Conservation (phyloP, 495 filamentous ascomycete genomes). For the Aspergillus heteromorphus region DNA sequence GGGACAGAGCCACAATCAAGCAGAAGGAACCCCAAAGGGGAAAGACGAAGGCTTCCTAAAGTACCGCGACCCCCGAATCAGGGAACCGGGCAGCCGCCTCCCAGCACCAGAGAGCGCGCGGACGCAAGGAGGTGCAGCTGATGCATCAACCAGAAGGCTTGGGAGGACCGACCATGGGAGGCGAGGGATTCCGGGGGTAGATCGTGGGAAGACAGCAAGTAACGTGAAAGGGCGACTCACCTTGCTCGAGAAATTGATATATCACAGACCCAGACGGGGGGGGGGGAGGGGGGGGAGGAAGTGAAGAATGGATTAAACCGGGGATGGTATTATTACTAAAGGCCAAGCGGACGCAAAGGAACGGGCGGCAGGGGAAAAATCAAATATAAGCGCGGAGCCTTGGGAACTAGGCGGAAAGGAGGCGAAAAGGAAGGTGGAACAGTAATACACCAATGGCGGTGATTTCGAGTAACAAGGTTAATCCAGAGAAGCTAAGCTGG, state of each 20-base stretch:
- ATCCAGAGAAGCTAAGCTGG: constrained; percentile 2
- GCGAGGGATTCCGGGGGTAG: neutral
- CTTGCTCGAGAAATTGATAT: constrained; percentile 2
- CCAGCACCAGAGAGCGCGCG: constrained; percentile 4
- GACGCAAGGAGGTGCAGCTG: constrained; percentile 19
- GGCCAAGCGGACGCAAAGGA: constrained; percentile 11
- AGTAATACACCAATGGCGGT: constrained; percentile 8
- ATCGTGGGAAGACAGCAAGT: neutral
- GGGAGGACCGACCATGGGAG: neutral
- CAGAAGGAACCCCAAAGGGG: neutral
- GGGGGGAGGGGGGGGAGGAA: neutral
- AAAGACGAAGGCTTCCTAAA: neutral
- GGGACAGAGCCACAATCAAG: constrained; percentile 7
- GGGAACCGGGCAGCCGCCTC: neutral
- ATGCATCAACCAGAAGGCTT: constrained; percentile 3
- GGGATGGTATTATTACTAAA: constrained; percentile 13
- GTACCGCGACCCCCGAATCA: neutral
- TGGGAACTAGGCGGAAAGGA: constrained; percentile 16
- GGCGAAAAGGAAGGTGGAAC: constrained; percentile 18
- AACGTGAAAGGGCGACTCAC: constrained; percentile 1
- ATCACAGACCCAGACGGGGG: constrained; percentile 1
- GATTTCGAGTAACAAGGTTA: constrained; percentile 2
- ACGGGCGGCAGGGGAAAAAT: constrained; percentile 18
- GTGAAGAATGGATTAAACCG: constrained; percentile 12
- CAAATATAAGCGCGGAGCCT: constrained; percentile 13